Percentiles rank a stretch among this genome's conserved stretches.
phyloP scores from a whole-genome alignment of 2,329 filamentous ascomycete genomes.

The Ceratocystis variospora region DNA sequence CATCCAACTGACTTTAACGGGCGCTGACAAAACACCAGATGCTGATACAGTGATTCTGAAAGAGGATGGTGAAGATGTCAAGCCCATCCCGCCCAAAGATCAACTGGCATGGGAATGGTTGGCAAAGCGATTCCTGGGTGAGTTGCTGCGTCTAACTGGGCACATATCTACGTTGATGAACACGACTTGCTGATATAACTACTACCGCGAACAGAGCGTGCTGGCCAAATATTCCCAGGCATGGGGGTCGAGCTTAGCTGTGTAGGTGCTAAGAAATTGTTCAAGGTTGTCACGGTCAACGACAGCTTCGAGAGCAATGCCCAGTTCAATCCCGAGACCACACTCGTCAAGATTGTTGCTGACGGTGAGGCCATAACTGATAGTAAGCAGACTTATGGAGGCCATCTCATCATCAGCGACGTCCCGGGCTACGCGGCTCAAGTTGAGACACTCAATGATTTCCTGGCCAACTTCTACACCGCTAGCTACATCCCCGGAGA shows the following conservation, averaged over 20 bases:
- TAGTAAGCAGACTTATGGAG: conserved; percentile 20
- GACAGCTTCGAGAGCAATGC: conserved; percentile 9
- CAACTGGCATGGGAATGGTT: conserved; percentile 28
- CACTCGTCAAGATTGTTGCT: conserved; percentile 29
- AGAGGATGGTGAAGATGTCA: conserved; percentile 34
- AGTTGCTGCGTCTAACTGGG: conserved; percentile 11
- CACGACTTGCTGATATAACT: not conserved
- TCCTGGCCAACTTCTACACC: conserved; percentile 43
- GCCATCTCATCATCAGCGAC: conserved; percentile 26
- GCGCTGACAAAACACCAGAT: conserved; percentile 34
- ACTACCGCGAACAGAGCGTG: conserved; percentile 32
- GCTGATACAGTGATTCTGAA: conserved; percentile 46
- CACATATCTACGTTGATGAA: not conserved
- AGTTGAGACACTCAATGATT: conserved; percentile 50
- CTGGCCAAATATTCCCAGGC: conserved; percentile 56
- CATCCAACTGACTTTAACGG: conserved; percentile 44
- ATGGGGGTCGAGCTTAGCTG: conserved; percentile 50
- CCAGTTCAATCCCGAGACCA: conserved; percentile 30
- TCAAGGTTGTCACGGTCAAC: conserved; percentile 15
- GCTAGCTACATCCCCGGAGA: conserved; percentile 25
- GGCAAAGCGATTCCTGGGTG: conserved; percentile 27
- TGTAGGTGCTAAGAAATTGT: conserved; percentile 27
- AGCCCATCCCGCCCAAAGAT: conserved; percentile 22
- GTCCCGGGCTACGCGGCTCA: conserved; percentile 57
- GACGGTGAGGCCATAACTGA: conserved; percentile 22